Conservation (phyloP, 2,329 filamentous ascomycete species). For the Macrophomina pseudophaseolina region DNA sequence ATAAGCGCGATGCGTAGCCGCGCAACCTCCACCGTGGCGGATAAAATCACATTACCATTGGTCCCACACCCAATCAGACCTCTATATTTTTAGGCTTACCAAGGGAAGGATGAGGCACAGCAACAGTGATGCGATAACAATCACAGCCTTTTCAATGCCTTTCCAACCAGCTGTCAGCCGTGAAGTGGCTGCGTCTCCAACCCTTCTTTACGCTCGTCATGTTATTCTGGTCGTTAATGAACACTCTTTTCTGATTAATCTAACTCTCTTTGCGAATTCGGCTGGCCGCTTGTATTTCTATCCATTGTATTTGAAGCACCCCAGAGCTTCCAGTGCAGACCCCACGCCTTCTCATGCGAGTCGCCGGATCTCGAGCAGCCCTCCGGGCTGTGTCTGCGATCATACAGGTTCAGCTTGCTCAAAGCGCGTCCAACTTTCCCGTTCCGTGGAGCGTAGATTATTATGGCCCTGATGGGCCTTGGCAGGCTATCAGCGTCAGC, state of each 20-base stretch:
- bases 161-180: neutral
- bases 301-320: no score
- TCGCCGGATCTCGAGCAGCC: neutral
- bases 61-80: neutral
- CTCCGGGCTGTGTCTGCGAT: neutral
- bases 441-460: slow-evolving; percentile 33
- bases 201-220: neutral
- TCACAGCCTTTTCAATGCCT: neutral
- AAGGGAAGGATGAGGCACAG: neutral
- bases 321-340: no score
- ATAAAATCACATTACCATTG: neutral
- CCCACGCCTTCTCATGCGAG: slow-evolving; percentile 1
- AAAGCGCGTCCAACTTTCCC: neutral
- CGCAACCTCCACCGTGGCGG: slow-evolving; percentile 1
- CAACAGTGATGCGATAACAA: slow-evolving; percentile 7
- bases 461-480: slow-evolving; percentile 33
- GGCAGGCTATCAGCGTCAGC: slow-evolving; percentile 29
- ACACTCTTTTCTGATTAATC: neutral
- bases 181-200: neutral
- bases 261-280: neutral
- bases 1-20: slow-evolving; percentile 4
- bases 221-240: neutral
- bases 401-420: neutral
- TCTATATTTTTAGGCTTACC: neutral
- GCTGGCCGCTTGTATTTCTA: neutral